A percentile compares a stretch with the other conserved stretches of the same genome.
Evolutionary conservation across 78 protist species (phyloP).

Genomic region (Dictyostelium discoideum): DNA sequence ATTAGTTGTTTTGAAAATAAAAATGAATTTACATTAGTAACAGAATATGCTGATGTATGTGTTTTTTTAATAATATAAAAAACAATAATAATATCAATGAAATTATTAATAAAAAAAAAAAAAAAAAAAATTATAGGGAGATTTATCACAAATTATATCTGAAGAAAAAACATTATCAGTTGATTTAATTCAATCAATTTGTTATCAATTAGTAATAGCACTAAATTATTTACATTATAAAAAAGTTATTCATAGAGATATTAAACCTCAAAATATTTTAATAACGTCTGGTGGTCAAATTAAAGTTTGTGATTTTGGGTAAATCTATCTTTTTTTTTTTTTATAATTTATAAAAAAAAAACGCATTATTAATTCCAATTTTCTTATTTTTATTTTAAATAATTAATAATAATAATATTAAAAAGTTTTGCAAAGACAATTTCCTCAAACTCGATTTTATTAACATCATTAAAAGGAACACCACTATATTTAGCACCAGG

Average conservation of each 20-base stretch:
- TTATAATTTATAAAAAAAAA: neutral
- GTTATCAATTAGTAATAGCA: conserved; percentile 88
- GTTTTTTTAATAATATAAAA: neutral
- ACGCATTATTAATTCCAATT: neutral
- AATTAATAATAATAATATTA: too few species aligned
- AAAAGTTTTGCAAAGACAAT: conserved; percentile 84
- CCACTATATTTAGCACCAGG: conserved; percentile 97
- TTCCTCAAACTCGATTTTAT: conserved; percentile 73
- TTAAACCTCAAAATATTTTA: conserved; percentile 96
- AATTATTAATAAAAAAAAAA: neutral
- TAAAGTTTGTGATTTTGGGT: conserved; percentile 94
- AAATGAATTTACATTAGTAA: conserved; percentile 86
- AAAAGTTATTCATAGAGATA: conserved; percentile 94
- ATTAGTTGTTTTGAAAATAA: conserved; percentile 90
- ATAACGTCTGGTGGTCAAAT: conserved; percentile 85
- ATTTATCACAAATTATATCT: conserved; percentile 3
- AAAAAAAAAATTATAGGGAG: neutral
- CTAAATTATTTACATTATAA: conserved; percentile 91
- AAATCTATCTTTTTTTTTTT: neutral
- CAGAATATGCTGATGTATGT: conserved; percentile 85
- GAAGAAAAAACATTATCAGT: conserved; percentile 1
- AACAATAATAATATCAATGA: neutral
- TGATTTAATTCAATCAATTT: conserved; percentile 81
- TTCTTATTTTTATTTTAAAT: neutral
- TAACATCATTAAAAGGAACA: conserved; percentile 95